phyloP scores from a whole-genome alignment of 139 green algal species.

The Microglena sp. region DNA sequence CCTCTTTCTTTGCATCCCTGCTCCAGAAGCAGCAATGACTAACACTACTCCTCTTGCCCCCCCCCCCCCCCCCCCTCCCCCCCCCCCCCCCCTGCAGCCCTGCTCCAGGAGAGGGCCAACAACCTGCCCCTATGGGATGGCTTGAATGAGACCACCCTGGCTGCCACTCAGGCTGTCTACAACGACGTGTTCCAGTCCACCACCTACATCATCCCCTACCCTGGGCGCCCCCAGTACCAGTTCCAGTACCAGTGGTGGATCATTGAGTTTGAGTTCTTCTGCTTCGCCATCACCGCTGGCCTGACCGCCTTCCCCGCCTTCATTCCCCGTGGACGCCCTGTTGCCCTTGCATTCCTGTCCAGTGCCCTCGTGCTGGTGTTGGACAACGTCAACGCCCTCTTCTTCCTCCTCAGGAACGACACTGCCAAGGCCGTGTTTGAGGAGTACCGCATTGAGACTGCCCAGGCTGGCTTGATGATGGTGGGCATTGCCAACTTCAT shows the following conservation, averaged over 20 bases:
- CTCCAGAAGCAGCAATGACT: too few species aligned
- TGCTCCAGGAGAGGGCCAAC: slow-evolving; percentile 19
- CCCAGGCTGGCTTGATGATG: slow-evolving; percentile 20
- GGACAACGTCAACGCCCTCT: slow-evolving; percentile 23
- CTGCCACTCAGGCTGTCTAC: background rate
- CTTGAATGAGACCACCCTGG: background rate
- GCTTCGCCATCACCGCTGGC: slow-evolving; percentile 9
- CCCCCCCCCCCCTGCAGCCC: slow-evolving; percentile 4
- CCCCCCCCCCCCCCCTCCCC: background rate
- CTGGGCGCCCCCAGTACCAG: slow-evolving; percentile 16
- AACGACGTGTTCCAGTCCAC: slow-evolving; percentile 11
- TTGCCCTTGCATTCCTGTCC: slow-evolving; percentile 18
- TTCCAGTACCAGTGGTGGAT: slow-evolving; percentile 27
- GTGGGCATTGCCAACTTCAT: slow-evolving; percentile 14
- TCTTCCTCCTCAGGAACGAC: slow-evolving; percentile 13
- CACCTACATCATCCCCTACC: slow-evolving; percentile 22
- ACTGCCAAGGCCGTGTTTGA: slow-evolving; percentile 9
- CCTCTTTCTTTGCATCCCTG: too few species aligned
- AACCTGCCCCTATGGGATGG: slow-evolving; percentile 4
- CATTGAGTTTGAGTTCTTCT: slow-evolving; percentile 22
- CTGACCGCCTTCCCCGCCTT: slow-evolving; percentile 13
- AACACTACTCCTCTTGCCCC: too few species aligned
- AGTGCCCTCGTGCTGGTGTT: slow-evolving; percentile 15
- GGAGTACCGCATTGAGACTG: slow-evolving; percentile 8
- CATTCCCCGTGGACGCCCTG: slow-evolving; percentile 11